Base-by-base conservation (phyloP, 1,139 yeast genomes). In the Zygosaccharomyces sapae region DNA sequence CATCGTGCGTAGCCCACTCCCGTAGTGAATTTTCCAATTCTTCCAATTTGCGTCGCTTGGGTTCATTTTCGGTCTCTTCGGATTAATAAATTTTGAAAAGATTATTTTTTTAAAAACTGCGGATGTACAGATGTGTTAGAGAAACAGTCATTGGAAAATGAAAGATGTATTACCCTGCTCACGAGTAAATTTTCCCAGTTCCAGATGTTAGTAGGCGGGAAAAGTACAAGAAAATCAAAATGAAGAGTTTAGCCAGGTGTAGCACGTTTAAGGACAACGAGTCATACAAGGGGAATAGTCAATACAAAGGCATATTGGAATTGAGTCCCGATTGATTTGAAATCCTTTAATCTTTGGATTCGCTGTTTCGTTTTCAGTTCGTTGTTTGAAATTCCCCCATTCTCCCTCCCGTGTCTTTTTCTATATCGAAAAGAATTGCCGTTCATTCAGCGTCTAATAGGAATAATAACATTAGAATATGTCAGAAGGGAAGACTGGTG, bases 21-120 rank as follows among this genome's bases (percentile, higher is more conserved):
- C 30, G 30, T 9, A 30, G 40, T 37, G 40, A 19, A 37, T 37
- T 37, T 37, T 37, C 40, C 40, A 24, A 13, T 12, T 27, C 10
- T 24, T 10, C 10, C 6, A 10, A 18, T 24, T 37, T 37, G 40
- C 40, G 40, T 37, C 40, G 40, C 40, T 37, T 37, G 40, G 40
- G 31, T 37, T n/a, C n/a, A n/a, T n/a, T 8, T 4, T 9, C 10
- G 12, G 30, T 27, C 27, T 10, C 16, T 25, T 25, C 6, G 13
- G 16, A 22, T 35, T 19, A 27, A 8, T 5, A 25, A 19, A 25
- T 12, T 13, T 27, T 31, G 13, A 2, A 33, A 19, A 39, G n/a
- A n/a, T n/a, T 35, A 12, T 10, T 8, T 8, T 18, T 20, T n/a
- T 8, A 16, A 24, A 38, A 18, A 10, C 18, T 40, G 4, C 20